Conservation (phyloP, 2,329 filamentous ascomycete genomes). For the Pseudogymnoascus sp. region DNA sequence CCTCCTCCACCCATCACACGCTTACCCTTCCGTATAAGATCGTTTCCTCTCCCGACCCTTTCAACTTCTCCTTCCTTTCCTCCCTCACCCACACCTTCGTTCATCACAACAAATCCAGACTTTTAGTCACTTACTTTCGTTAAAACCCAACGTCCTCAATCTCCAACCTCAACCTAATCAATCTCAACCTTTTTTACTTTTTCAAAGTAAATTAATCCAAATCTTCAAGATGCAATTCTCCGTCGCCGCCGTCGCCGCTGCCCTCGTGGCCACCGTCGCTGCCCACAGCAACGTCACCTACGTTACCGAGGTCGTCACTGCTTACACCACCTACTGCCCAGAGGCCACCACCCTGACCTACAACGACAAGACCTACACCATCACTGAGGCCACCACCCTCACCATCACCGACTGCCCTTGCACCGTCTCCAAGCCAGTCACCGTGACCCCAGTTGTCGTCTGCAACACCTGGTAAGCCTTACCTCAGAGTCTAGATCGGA, state of each 20-base stretch:
- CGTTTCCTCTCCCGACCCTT: not conserved
- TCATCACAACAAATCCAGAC: not conserved
- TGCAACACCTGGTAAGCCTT: conserved; percentile 45
- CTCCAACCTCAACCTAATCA: not conserved
- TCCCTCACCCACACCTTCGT: conserved; percentile 10
- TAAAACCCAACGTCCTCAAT: not conserved
- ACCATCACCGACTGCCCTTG: conserved; percentile 67
- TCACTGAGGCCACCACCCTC: conserved; percentile 52
- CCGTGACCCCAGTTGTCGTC: conserved; percentile 42
- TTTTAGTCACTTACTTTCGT: conserved; percentile 14
- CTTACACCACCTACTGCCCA: conserved; percentile 45
- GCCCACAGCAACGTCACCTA: conserved; percentile 17
- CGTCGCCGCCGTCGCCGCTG: conserved; percentile 18
- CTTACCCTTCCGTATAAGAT: conserved; percentile 9
- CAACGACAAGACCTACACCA: conserved; percentile 40
- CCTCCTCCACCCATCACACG: not conserved
- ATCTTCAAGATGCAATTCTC: conserved; percentile 22
- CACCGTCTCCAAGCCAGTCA: conserved; percentile 54
- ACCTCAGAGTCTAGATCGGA: not conserved
- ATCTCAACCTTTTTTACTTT: not conserved
- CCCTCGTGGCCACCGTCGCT: conserved; percentile 17
- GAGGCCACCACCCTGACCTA: conserved; percentile 39
- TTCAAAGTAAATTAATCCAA: conserved; percentile 2
- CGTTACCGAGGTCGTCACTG: conserved; percentile 37
- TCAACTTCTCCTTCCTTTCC: conserved; percentile 4